Percentiles rank a stretch among this genome's conserved stretches.
Evolutionary conservation across 345 rosid genomes (phyloP).

Genomic region (Populus euphratica): DNA sequence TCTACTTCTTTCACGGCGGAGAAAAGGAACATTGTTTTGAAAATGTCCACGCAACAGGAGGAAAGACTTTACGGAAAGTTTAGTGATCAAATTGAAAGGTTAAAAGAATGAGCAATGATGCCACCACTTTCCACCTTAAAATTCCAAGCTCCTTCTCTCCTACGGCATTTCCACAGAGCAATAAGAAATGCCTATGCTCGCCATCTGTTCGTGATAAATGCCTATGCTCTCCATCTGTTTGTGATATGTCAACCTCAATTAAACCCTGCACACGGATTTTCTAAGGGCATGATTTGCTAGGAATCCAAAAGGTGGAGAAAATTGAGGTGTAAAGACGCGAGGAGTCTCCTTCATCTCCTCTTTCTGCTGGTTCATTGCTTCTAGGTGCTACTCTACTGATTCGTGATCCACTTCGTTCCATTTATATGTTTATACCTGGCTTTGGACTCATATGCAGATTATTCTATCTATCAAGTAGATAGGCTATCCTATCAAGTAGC

Average conservation of each 20-base stretch:
- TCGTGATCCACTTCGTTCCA: too few relatives aligned
- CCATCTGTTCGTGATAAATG: background rate
- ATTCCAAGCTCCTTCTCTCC: conserved; percentile 7
- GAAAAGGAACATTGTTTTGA: too few relatives aligned
- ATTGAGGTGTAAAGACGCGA: background rate
- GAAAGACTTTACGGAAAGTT: background rate
- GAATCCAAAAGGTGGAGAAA: too few relatives aligned
- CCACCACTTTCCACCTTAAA: background rate
- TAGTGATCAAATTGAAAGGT: background rate
- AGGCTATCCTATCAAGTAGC: background rate
- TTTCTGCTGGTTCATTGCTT: background rate
- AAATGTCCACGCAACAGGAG: background rate
- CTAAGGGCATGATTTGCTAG: background rate
- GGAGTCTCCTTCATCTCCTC: background rate
- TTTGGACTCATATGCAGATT: background rate
- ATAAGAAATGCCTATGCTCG: conserved; percentile 2
- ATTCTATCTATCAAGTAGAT: background rate
- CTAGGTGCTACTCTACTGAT: background rate
- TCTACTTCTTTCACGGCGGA: too few relatives aligned
- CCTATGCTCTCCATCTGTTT: conserved; percentile 7
- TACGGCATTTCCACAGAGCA: background rate
- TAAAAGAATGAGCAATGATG: background rate
- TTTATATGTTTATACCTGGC: too few relatives aligned
- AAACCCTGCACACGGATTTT: background rate
- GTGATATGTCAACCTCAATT: conserved; percentile 9